A percentile compares a stretch with the other conserved stretches of the same genome.
Conservation (phyloP, 768 basidiomycete species). For the Wakefieldia striispora region DNA sequence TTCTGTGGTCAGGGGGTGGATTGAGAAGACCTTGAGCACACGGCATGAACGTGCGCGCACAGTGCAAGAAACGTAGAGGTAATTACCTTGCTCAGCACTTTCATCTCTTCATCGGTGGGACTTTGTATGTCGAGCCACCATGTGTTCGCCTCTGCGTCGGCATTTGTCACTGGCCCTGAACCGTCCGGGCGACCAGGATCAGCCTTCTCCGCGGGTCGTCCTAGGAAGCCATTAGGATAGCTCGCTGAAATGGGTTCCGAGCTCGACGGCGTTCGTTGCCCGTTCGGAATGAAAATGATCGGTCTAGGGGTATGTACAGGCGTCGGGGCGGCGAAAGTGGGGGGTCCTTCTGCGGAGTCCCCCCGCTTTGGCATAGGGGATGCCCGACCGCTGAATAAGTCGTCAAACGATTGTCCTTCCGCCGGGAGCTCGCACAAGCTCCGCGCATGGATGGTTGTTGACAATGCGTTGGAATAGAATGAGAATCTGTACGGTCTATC, state of each 20-base stretch:
- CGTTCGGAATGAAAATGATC: constrained; percentile 2
- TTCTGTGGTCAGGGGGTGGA: constrained; percentile 97
- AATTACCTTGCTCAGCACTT: constrained; percentile 84
- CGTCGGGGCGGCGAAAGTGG: constrained; percentile 5
- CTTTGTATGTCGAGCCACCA: constrained; percentile 97
- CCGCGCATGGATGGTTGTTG: constrained; percentile 92
- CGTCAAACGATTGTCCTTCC: constrained; percentile 89
- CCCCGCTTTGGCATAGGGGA: constrained; percentile 11
- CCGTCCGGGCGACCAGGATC: constrained; percentile 22
- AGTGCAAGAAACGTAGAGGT: not conserved
- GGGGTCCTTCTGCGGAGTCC: constrained; percentile 3
- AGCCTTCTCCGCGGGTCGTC: constrained; percentile 19
- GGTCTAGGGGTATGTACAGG: constrained; percentile 8
- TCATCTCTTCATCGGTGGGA: constrained; percentile 99
- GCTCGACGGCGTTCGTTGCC: constrained; percentile 6
- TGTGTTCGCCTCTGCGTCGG: constrained; percentile 68
- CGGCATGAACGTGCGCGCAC: constrained; percentile 1
- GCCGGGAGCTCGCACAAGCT: constrained; percentile 91
- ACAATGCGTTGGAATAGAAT: constrained; percentile 92
- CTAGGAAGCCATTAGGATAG: constrained; percentile 15
- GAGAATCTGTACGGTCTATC: constrained; percentile 97
- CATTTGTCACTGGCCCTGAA: constrained; percentile 17
- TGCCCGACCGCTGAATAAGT: constrained; percentile 68
- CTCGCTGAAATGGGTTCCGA: constrained; percentile 1
- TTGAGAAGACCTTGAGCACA: constrained; percentile 76